Conservation (phyloP, 2,329 filamentous ascomycete genomes). For the Harringtonia aguacate region DNA sequence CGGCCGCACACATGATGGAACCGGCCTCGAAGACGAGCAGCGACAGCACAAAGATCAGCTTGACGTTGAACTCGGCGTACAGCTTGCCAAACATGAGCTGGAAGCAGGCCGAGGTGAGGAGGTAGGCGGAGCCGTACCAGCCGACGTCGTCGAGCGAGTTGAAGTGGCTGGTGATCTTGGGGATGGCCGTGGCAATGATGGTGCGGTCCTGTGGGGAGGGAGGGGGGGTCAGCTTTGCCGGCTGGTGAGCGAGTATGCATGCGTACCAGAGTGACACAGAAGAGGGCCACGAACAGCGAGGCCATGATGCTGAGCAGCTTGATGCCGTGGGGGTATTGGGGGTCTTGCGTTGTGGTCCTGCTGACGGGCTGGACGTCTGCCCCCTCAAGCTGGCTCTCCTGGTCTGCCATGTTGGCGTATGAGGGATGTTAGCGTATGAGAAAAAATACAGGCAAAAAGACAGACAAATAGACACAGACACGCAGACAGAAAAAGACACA, state of each 20-base stretch:
- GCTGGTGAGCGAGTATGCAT: too few relatives aligned
- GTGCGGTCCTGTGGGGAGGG: constrained; percentile 10
- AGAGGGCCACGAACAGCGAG: neutral
- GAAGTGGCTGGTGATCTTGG: constrained; percentile 27
- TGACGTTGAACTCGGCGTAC: constrained; percentile 7
- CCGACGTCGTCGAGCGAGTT: constrained; percentile 32
- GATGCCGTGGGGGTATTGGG: too few relatives aligned
- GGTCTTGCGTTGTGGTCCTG: too few relatives aligned
- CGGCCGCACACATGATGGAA: constrained; percentile 30
- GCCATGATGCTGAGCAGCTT: neutral
- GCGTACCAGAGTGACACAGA: neutral
- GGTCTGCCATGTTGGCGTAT: too few relatives aligned
- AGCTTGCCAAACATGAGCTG: constrained; percentile 9
- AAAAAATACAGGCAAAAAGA: too few relatives aligned
- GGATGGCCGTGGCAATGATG: constrained; percentile 30
- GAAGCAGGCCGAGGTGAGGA: constrained; percentile 5
- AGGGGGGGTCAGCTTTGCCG: neutral
- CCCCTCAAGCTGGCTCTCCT: too few relatives aligned
- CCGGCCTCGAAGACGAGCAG: constrained; percentile 34
- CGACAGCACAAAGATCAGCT: constrained; percentile 8
- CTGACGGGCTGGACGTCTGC: too few relatives aligned
- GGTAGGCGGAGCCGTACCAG: constrained; percentile 31
- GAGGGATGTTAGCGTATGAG: too few relatives aligned
- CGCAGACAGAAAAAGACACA: too few relatives aligned
- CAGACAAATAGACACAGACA: too few relatives aligned